phyloP scores from a whole-genome alignment of 2,329 filamentous ascomycete genomes.

The Diplocarpon rosae region DNA sequence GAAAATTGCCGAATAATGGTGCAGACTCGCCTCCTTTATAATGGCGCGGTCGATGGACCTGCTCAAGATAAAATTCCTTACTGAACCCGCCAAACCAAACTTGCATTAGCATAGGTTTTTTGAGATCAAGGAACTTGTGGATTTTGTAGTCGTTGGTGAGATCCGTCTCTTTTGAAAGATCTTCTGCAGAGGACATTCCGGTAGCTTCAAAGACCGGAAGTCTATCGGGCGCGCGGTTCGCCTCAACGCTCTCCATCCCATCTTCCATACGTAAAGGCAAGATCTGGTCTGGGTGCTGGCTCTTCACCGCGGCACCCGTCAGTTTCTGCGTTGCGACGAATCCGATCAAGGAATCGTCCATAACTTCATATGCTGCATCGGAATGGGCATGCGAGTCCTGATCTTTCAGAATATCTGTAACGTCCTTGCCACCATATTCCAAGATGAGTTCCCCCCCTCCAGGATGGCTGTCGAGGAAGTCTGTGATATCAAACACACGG shows the following conservation, averaged over 20 bases:
- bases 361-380: slow-evolving; percentile 88
- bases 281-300: slow-evolving; percentile 31
- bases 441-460: slow-evolving; percentile 82
- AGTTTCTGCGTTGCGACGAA: slow-evolving; percentile 54
- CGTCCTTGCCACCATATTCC: slow-evolving; percentile 82
- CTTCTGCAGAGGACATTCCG: slow-evolving; percentile 81
- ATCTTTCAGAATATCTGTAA: slow-evolving; percentile 73
- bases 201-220: slow-evolving; percentile 47
- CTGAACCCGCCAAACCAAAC: slow-evolving; percentile 79
- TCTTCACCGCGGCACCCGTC: slow-evolving; percentile 29
- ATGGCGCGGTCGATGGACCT: slow-evolving; percentile 89
- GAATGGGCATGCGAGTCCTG: slow-evolving; percentile 74
- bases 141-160: slow-evolving; percentile 63
- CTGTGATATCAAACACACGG: slow-evolving; percentile 91
- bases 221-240: slow-evolving; percentile 26
- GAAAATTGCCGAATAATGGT: slow-evolving; percentile 91
- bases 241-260: slow-evolving; percentile 36
- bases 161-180: slow-evolving; percentile 81
- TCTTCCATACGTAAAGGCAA: slow-evolving; percentile 38
- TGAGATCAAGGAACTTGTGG: slow-evolving; percentile 90
- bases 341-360: slow-evolving; percentile 77
- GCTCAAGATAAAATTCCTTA: slow-evolving; percentile 94
- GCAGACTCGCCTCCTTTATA: slow-evolving; percentile 90
- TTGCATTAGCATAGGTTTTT: slow-evolving; percentile 73
- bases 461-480: slow-evolving; percentile 82